phyloP scores from a whole-genome alignment of 2,329 filamentous ascomycete species.

The Fusarium drepaniforme region DNA sequence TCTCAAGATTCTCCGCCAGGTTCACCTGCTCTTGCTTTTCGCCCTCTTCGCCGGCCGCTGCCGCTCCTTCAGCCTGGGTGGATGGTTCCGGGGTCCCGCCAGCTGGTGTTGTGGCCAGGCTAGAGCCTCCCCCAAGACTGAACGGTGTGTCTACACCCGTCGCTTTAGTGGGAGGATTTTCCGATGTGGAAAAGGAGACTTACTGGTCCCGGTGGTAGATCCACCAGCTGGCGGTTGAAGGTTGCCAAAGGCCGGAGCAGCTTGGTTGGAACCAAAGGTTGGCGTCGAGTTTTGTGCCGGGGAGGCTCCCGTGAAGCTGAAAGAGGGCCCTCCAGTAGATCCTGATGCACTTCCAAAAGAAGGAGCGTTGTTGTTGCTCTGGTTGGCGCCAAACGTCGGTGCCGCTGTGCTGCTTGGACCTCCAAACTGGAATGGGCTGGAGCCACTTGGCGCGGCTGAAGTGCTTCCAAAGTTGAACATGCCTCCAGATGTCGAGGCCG shows the following conservation, averaged over 20 bases:
- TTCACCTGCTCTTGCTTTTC: slow-evolving; percentile 77
- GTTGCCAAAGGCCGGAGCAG: slow-evolving; percentile 52
- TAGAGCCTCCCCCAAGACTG: slow-evolving; percentile 69
- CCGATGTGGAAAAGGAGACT: slow-evolving; percentile 56
- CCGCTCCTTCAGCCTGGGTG: slow-evolving; percentile 58
- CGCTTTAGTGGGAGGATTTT: slow-evolving; percentile 61
- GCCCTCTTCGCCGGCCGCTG: slow-evolving; percentile 58
- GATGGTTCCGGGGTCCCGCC: slow-evolving; percentile 70
- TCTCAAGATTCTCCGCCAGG: slow-evolving; percentile 76
- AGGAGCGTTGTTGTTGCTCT: slow-evolving; percentile 40
- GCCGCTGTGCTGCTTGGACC: slow-evolving; percentile 39
- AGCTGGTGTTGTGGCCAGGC: slow-evolving; percentile 70
- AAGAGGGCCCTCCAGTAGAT: slow-evolving; percentile 47
- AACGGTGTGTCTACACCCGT: slow-evolving; percentile 66
- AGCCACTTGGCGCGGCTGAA: slow-evolving; percentile 44
- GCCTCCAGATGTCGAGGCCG: slow-evolving; percentile 41
- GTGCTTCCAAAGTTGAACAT: slow-evolving; percentile 55
- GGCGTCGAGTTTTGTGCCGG: slow-evolving; percentile 46
- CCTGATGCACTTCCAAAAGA: slow-evolving; percentile 49
- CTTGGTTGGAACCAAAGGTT: slow-evolving; percentile 51
- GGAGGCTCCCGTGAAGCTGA: slow-evolving; percentile 55
- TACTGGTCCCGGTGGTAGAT: slow-evolving; percentile 61
- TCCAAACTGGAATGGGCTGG: slow-evolving; percentile 55
- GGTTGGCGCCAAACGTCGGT: slow-evolving; percentile 45
- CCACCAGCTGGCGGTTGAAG: slow-evolving; percentile 58